Conservation (phyloP, 2,329 filamentous ascomycete genomes). For the Aspergillus sojae region DNA sequence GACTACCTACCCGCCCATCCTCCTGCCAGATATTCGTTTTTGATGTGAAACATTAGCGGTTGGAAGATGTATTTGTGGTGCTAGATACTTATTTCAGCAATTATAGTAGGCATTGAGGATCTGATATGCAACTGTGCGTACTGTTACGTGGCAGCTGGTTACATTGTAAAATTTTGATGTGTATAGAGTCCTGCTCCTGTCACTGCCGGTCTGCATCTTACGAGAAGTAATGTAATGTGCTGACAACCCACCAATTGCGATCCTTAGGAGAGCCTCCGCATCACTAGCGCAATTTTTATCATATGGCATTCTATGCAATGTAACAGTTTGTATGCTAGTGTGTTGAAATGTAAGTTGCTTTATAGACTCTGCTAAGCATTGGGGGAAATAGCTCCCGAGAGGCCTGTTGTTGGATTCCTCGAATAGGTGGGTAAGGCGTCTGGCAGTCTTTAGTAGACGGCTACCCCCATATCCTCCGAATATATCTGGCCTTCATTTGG, state of each 20-base stretch:
- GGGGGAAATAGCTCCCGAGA: no score
- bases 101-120: neutral
- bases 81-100: neutral
- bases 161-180: neutral
- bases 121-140: neutral
- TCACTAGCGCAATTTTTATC: no score
- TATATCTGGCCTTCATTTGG: no score
- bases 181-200: neutral
- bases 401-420: rapidly evolving
- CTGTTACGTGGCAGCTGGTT: neutral
- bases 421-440: rapidly evolving
- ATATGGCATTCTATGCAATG: neutral
- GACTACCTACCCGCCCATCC: no score
- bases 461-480: no score
- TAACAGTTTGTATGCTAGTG: rapidly evolving
- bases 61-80: neutral
- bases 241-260: neutral
- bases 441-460: no score
- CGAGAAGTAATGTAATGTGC: neutral
- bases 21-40: neutral
- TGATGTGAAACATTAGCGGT: neutral
- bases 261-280: rapidly evolving
- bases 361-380: rapidly evolving
- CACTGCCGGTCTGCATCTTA: neutral
- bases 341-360: no score